Conservation (phyloP, 139 green algal species). For the Volvox reticuliferus region DNA sequence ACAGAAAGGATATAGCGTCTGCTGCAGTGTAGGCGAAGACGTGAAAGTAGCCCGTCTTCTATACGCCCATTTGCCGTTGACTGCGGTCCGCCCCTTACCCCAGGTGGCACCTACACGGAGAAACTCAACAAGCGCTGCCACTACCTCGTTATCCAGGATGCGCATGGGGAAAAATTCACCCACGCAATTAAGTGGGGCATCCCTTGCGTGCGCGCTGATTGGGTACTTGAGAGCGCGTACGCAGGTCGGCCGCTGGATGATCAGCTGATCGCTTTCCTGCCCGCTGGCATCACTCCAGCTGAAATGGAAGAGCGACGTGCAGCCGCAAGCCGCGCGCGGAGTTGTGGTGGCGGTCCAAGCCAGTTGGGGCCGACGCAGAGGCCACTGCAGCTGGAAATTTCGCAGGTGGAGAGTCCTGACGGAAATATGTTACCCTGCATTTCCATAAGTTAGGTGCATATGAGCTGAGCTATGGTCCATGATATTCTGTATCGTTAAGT, state of each 20-base stretch:
- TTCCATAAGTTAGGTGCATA: too few species aligned
- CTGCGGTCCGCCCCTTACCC: background rate
- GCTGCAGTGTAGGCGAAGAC: too few species aligned
- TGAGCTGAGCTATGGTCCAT: too few species aligned
- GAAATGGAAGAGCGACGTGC: conserved; percentile 14
- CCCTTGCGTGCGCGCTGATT: conserved; percentile 9
- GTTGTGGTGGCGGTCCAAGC: background rate
- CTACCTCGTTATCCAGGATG: conserved; percentile 31
- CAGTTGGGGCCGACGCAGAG: conserved; percentile 35
- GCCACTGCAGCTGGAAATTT: background rate
- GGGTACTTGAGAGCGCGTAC: conserved; percentile 33
- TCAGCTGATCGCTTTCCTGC: conserved; percentile 17
- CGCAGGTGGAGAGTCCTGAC: background rate
- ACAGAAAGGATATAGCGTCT: too few species aligned
- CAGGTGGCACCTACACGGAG: conserved; percentile 31
- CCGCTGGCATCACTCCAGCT: background rate
- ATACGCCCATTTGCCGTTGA: too few species aligned
- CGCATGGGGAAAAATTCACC: conserved; percentile 12
- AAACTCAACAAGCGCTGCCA: conserved; percentile 20
- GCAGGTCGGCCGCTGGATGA: conserved; percentile 1
- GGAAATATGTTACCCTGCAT: too few species aligned
- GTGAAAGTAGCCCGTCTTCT: too few species aligned
- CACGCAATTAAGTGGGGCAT: conserved; percentile 26
- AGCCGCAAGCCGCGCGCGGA: background rate
- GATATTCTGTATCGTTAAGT: too few species aligned